phyloP scores from a whole-genome alignment of 768 basidiomycete species.

The Goffeauzyma gilvescens region DNA sequence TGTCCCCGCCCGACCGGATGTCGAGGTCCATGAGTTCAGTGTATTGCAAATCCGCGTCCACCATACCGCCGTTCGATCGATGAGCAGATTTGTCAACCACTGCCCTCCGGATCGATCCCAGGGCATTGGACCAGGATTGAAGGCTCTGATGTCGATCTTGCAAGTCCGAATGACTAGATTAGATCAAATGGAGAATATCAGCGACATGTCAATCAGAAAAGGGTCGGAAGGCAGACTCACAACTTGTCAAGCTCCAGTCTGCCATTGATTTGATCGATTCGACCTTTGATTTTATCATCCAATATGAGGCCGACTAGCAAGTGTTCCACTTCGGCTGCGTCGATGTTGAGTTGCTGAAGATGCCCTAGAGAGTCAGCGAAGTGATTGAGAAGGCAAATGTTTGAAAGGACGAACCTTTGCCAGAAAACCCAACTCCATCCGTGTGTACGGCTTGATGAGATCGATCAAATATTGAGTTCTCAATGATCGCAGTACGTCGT shows the following conservation, averaged over 20 bases:
- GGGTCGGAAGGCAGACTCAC: too few relatives aligned
- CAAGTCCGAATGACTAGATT: too few relatives aligned
- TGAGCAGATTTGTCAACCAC: too few relatives aligned
- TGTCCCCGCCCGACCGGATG: too few relatives aligned
- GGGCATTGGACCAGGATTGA: too few relatives aligned
- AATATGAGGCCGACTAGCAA: conserved; percentile 80
- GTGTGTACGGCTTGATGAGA: conserved; percentile 90
- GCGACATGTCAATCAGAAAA: too few relatives aligned
- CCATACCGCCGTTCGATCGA: too few relatives aligned
- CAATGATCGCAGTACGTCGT: conserved; percentile 79
- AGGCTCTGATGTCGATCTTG: too few relatives aligned
- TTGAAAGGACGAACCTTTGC: conserved; percentile 46
- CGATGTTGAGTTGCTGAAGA: conserved; percentile 80
- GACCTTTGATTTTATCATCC: conserved; percentile 90
- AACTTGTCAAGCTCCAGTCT: conserved; percentile 74
- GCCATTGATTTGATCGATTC: conserved; percentile 91
- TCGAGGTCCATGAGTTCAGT: too few relatives aligned
- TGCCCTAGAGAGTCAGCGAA: not conserved
- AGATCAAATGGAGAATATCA: too few relatives aligned
- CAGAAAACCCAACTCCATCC: conserved; percentile 79
- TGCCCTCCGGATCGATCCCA: too few relatives aligned
- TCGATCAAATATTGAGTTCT: conserved; percentile 95
- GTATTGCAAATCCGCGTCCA: too few relatives aligned
- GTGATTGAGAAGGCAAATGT: not conserved
- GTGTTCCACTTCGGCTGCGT: conserved; percentile 75